Conservation (phyloP, 768 basidiomycete genomes). For the Leccinum truebloodii region DNA sequence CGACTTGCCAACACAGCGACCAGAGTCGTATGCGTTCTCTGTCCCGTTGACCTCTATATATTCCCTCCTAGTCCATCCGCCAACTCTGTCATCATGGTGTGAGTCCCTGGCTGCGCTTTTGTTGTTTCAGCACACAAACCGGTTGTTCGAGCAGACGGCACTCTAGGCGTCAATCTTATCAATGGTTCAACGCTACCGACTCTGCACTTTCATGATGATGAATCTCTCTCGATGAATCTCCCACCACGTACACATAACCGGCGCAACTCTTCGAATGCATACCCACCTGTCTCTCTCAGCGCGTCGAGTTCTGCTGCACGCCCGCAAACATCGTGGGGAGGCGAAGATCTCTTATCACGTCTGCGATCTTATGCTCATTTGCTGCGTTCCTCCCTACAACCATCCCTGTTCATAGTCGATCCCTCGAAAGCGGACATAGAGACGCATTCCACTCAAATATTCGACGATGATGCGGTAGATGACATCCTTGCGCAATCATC, state of each 20-base stretch:
- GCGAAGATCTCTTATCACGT: constrained; percentile 80
- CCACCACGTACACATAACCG: constrained; percentile 37
- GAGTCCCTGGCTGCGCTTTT: constrained; percentile 28
- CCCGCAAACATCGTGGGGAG: constrained; percentile 70
- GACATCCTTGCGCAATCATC: constrained; percentile 82
- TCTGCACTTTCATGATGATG: constrained; percentile 96
- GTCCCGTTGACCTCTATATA: constrained; percentile 88
- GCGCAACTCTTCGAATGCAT: constrained; percentile 47
- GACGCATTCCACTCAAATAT: constrained; percentile 81
- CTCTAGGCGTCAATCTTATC: constrained; percentile 85
- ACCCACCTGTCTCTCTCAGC: constrained; percentile 61
- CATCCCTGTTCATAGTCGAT: constrained; percentile 87
- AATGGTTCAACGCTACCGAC: constrained; percentile 85
- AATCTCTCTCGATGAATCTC: constrained; percentile 76
- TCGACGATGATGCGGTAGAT: constrained; percentile 85
- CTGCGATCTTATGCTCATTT: constrained; percentile 78
- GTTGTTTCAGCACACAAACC: constrained; percentile 2
- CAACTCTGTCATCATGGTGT: constrained; percentile 86
- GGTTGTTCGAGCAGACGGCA: constrained; percentile 60
- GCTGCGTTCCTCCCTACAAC: constrained; percentile 82
- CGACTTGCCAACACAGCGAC: constrained; percentile 77
- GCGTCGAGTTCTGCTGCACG: constrained; percentile 42
- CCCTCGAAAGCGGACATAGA: constrained; percentile 93
- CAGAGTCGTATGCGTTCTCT: constrained; percentile 95
- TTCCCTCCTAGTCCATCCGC: constrained; percentile 83